These are phyloP conservation scores for Trichomonas vaginalis DNA, from an alignment of 208 protist species.

Conservation along the genomic window DNA sequence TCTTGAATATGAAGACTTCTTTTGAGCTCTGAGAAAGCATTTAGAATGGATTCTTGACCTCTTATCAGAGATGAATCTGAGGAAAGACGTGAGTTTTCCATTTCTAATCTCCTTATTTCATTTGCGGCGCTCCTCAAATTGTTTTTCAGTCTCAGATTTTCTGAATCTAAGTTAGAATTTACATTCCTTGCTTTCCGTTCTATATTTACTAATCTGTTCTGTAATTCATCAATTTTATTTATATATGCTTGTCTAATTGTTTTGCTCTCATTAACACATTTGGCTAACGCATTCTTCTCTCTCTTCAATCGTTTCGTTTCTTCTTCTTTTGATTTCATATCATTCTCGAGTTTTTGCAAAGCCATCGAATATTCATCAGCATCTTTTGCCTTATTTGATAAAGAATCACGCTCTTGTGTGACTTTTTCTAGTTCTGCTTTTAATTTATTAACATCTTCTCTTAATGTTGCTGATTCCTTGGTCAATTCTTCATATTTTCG, in stretches of 20 bases:
- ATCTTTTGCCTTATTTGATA: neutral
- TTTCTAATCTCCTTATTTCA: neutral
- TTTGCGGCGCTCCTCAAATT: neutral
- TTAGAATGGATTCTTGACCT: neutral
- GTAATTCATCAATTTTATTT: neutral
- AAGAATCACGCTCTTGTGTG: neutral
- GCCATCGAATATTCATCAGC: neutral
- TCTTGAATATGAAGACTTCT: neutral
- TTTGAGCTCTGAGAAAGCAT: neutral
- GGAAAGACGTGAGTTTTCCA: neutral
- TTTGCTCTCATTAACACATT: neutral
- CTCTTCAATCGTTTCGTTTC: neutral
- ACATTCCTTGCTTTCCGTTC: neutral
- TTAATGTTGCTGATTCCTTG: neutral
- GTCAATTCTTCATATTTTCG: neutral
- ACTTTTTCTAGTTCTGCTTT: neutral
- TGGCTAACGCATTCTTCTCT: neutral
- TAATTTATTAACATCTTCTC: neutral
- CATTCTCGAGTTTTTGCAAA: neutral
- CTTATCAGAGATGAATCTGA: neutral
- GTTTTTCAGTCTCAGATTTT: neutral
- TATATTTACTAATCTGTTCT: neutral
- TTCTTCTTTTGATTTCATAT: neutral
- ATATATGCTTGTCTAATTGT: neutral
- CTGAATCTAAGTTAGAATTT: neutral